Percentiles rank a stretch among this genome's conserved stretches.
phyloP scores from a whole-genome alignment of 1,139 yeast genomes.

The Lodderomyces jiufengensis region DNA sequence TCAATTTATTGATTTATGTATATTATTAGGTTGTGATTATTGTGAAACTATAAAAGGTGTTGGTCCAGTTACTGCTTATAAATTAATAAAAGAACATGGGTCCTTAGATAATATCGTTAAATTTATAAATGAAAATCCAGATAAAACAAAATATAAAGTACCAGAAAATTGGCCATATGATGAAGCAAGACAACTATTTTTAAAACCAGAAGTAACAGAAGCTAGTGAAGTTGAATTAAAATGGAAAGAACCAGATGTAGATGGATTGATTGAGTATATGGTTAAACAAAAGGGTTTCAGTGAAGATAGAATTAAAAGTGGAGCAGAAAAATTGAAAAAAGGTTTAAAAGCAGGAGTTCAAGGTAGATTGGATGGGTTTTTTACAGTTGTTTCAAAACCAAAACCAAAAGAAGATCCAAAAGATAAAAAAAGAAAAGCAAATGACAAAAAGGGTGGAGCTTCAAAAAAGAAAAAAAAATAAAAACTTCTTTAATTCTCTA shows the following conservation, averaged over 20 bases:
- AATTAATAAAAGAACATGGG: conserved; percentile 82
- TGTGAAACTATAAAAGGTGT: conserved; percentile 93
- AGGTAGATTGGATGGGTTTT: conserved; percentile 90
- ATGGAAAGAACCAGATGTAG: conserved; percentile 79
- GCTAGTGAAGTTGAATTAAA: conserved; percentile 63
- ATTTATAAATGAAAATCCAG: conserved; percentile 55
- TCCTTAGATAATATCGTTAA: conserved; percentile 75
- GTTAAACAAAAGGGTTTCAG: conserved; percentile 80
- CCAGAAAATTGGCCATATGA: conserved; percentile 95
- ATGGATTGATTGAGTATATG: conserved; percentile 67
- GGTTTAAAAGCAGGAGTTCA: conserved; percentile 84
- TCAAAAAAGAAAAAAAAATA: conserved; percentile 17
- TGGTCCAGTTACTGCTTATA: conserved; percentile 92
- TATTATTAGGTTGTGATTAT: conserved; percentile 92
- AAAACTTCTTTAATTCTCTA: too few relatives aligned
- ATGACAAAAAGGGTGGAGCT: conserved; percentile 15
- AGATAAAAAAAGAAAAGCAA: conserved; percentile 25
- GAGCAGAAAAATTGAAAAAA: conserved; percentile 80
- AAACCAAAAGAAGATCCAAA: conserved; percentile 23
- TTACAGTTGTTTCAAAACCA: conserved; percentile 63
- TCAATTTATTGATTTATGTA: conserved; percentile 87
- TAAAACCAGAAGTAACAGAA: conserved; percentile 71
- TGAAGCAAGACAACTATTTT: conserved; percentile 81
- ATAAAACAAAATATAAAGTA: conserved; percentile 66
- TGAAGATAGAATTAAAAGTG: conserved; percentile 86